These are phyloP conservation scores for Gossypium raimondii DNA, from an alignment of 345 rosid species.

Conservation along the genomic window DNA sequence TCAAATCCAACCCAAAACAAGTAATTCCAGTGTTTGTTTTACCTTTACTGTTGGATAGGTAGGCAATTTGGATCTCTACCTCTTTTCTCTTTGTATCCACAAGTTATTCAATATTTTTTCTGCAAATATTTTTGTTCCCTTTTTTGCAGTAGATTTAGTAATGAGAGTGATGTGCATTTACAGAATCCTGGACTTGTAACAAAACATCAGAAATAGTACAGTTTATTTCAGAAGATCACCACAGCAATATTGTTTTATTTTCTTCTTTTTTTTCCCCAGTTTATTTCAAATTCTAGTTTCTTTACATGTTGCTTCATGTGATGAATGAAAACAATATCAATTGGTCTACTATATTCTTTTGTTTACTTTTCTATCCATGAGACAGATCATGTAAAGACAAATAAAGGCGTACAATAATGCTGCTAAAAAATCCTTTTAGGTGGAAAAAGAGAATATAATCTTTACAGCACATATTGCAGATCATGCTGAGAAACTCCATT, in stretches of 20 bases:
- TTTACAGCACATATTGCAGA: background rate
- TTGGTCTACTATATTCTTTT: background rate
- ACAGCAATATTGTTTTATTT: background rate
- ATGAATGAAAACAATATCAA: too few relatives aligned
- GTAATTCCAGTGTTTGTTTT: slow-evolving; percentile 15
- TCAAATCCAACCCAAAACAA: slow-evolving; percentile 55
- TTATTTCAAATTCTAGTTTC: background rate
- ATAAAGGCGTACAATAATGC: background rate
- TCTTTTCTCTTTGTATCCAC: background rate
- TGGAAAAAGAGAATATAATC: background rate
- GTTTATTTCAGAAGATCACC: background rate
- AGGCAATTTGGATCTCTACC: slow-evolving; percentile 22
- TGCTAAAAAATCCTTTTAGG: background rate
- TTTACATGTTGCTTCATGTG: too few relatives aligned
- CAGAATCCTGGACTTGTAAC: slow-evolving; percentile 12
- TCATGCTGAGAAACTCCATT: background rate
- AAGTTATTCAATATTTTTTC: background rate
- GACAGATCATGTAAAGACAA: slow-evolving; percentile 13
- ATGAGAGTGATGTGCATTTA: slow-evolving; percentile 17
- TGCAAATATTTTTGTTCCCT: background rate
- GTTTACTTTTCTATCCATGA: slow-evolving; percentile 6
- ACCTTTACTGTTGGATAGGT: slow-evolving; percentile 7
- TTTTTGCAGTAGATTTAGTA: slow-evolving; percentile 22
- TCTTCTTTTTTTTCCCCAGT: background rate
- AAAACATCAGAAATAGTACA: slow-evolving; percentile 12